Evolutionary conservation across 1,284 basidiomycete species (phyloP).

Genomic region (Veloboletus limbatus): DNA sequence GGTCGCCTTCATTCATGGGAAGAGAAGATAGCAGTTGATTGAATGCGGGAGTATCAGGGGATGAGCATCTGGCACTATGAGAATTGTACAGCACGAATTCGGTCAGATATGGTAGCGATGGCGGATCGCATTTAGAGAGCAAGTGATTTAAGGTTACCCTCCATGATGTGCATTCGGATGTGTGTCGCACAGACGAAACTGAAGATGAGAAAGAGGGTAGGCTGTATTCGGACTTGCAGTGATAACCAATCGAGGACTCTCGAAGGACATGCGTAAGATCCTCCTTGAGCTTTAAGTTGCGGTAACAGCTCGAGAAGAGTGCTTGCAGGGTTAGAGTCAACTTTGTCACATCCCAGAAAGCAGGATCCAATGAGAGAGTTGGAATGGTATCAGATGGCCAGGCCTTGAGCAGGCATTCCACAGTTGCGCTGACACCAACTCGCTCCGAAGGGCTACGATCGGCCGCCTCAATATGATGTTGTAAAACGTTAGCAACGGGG

Average conservation of each 20-base stretch:
- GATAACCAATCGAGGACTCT: too few species aligned
- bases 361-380: background rate
- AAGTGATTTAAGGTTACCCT: slow-evolving; percentile 1
- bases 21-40: background rate
- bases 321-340: background rate
- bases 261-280: background rate
- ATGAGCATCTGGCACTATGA: background rate
- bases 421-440: background rate
- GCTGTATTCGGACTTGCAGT: too few species aligned
- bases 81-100: background rate
- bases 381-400: background rate
- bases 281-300: background rate
- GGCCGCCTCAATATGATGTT: background rate
- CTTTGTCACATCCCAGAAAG: background rate
- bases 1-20: background rate
- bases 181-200: too few species aligned
- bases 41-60: background rate
- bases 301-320: background rate
- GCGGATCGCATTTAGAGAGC: background rate
- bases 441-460: too few species aligned
- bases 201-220: too few species aligned
- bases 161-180: too few species aligned
- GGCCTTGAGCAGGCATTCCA: background rate
- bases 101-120: too few species aligned
- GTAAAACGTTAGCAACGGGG: background rate